Conservation (phyloP, 1,284 basidiomycete species). For the Ustilago crameri region DNA sequence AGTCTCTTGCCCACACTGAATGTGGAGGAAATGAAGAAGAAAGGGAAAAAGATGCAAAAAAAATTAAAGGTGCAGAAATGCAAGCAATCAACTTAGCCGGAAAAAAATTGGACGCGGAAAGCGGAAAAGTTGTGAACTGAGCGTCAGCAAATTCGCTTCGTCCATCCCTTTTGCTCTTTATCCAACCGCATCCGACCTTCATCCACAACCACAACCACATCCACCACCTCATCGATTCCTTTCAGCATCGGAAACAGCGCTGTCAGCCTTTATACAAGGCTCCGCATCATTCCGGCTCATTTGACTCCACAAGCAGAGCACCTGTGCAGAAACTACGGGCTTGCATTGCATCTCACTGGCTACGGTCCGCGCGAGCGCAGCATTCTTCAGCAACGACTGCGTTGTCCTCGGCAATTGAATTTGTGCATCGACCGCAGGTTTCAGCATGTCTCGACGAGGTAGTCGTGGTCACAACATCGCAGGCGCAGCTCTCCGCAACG, state of each 20-base stretch:
- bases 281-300: too few relatives aligned
- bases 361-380: too few relatives aligned
- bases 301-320: too few relatives aligned
- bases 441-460: conserved; percentile 34
- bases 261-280: too few relatives aligned
- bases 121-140: not conserved
- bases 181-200: not conserved
- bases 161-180: not conserved
- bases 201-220: conserved; percentile 1
- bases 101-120: not conserved
- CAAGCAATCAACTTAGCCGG: not conserved
- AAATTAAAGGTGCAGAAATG: conserved; percentile 7
- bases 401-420: too few relatives aligned
- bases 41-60: conserved; percentile 9
- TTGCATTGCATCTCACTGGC: too few relatives aligned
- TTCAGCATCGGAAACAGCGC: not conserved
- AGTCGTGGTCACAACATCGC: conserved; percentile 44
- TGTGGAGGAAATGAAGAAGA: conserved; percentile 8
- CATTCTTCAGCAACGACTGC: too few relatives aligned
- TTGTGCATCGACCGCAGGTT: not conserved
- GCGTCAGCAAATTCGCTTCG: not conserved
- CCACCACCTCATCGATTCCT: conserved; percentile 2
- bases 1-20: too few relatives aligned
- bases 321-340: too few relatives aligned
- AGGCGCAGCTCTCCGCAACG: conserved; percentile 44